Base-by-base conservation (phyloP, 2,329 filamentous ascomycete species). In the Helotiales sp. region DNA sequence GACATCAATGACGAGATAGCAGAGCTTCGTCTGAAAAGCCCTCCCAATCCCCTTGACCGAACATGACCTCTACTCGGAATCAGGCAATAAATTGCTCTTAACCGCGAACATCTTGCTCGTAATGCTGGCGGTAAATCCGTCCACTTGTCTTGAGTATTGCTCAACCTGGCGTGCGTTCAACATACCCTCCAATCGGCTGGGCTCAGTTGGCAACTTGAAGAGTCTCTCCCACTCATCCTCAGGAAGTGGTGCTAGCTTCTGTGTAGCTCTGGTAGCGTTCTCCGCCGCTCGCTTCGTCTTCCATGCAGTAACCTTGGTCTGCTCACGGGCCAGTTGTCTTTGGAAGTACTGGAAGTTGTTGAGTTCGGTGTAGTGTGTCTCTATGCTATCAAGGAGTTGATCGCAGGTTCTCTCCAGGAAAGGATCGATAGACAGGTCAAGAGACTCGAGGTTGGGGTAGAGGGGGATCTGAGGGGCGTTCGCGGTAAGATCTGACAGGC, bases 341-440 rank as follows among this genome's bases (percentile, higher is more conserved):
- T 97, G 93, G 85, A 97, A 97, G 87, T 91, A 93, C 81, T 97
- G 94, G 84, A 96, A 96, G 87, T 99, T 99, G 89, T 98, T 98
- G 79, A 97, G 91, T 82, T 99, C 96, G 68, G 94, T 97, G 84
- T 98, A 96, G 85, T 99, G 96, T 64, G 91, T 91, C 85, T 99
- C 96, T 79, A 99, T 97, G 84, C 91, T 93, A 78, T 99, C 96
- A 70, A 98, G 89, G 65, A 99, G 88, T 73, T 97, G 88, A 78
- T 99, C 95, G 83, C 93, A 97, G 61, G 95, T 97, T 88, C 97
- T 97, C 86, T 98, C 95, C 57, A 99, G 89, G 86, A 96, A 97
- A 34, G 96, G 96, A 79, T 99, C 96, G 80, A 98, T 96, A 72
- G 91, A 93, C 70, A 99, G 89, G 75, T 97, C 93, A 66, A 99